Base-by-base conservation (phyloP, 1,284 basidiomycete genomes). In the Grifola frondosa region DNA sequence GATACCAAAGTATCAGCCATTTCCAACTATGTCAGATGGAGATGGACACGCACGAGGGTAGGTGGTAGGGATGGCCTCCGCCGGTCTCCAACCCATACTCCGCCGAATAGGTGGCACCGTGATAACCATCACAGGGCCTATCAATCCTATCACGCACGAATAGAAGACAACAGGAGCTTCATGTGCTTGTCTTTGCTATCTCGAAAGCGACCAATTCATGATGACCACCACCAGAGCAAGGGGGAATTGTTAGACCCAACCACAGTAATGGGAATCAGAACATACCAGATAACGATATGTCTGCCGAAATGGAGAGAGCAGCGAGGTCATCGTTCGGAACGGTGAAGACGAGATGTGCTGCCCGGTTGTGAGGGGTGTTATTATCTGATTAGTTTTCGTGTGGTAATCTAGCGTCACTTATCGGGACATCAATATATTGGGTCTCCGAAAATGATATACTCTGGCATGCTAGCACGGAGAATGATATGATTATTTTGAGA, bases 131-230 rank as follows among this genome's bases (percentile, higher is more conserved):
- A 86, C 65, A 11, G 94, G 94, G 3, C 93, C 93, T 65, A 78
- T 71, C 40, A 70, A 60, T 32, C 93, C 94, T 48, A 97, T 68
- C 40, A 84, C 66, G 62, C 87, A 75, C 6, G 92, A 90, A 72
- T 84, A 97, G 74, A 96, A 95, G 65, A 97, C 81, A 60, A 91
- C 88, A 26, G 94, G 93, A 57, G 83, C 83, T 70, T 97, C 93
- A 71, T 97, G 95, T 26, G 93, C 91, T 59, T 86, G 80, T 49
- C 87, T 82, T 78, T 82, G 81, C 80, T 84, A 42, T 26, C 29
- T 13, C 9, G 32, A 44, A 24, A 37, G 9, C 6, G 19, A n/a
- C n/a, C n/a, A n/a, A n/a, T n/a, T n/a, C n/a, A n/a, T n/a, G n/a
- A n/a, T n/a, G n/a, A n/a, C n/a, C n/a, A n/a, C n/a, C n/a, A n/a